phyloP scores from a whole-genome alignment of 2,329 filamentous ascomycete genomes.

The Diaporthe batatas region DNA sequence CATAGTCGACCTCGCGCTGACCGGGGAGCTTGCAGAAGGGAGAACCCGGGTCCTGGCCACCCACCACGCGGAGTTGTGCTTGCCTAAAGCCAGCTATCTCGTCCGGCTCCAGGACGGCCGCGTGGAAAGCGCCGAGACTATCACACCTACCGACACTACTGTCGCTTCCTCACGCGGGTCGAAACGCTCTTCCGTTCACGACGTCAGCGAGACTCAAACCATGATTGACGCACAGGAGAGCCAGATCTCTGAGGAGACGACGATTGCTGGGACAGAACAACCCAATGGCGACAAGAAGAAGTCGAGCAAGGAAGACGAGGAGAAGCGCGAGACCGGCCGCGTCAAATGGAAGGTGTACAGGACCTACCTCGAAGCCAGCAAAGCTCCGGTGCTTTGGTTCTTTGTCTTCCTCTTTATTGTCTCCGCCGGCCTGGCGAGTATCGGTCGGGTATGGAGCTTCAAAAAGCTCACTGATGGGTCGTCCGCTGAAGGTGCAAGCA shows the following conservation, averaged over 20 bases:
- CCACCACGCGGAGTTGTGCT: slow-evolving; percentile 57
- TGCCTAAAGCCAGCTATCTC: slow-evolving; percentile 49
- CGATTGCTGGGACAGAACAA: slow-evolving; percentile 36
- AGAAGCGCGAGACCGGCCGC: slow-evolving; percentile 50
- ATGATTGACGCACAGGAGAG: slow-evolving; percentile 35
- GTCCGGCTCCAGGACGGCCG: slow-evolving; percentile 49
- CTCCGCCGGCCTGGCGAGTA: slow-evolving; percentile 44
- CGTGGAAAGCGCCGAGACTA: slow-evolving; percentile 45
- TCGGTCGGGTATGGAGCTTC: slow-evolving; percentile 51
- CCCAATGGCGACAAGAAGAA: slow-evolving; percentile 35
- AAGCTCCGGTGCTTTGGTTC: slow-evolving; percentile 48
- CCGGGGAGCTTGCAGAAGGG: slow-evolving; percentile 62
- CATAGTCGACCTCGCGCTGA: slow-evolving; percentile 65
- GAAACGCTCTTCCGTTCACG: slow-evolving; percentile 39
- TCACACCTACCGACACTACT: slow-evolving; percentile 37
- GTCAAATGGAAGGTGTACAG: slow-evolving; percentile 53
- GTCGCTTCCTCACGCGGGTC: slow-evolving; percentile 29
- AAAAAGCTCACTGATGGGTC: slow-evolving; percentile 51
- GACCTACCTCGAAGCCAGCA: slow-evolving; percentile 51
- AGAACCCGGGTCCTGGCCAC: slow-evolving; percentile 76
- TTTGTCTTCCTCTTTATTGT: slow-evolving; percentile 46
- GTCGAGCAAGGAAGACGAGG: slow-evolving; percentile 46
- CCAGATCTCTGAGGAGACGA: slow-evolving; percentile 39
- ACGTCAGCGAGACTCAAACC: slow-evolving; percentile 40
- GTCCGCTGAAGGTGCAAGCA: slow-evolving; percentile 40